phyloP scores from a whole-genome alignment of 2,329 filamentous ascomycete species.

The Ophiostoma piceae region DNA sequence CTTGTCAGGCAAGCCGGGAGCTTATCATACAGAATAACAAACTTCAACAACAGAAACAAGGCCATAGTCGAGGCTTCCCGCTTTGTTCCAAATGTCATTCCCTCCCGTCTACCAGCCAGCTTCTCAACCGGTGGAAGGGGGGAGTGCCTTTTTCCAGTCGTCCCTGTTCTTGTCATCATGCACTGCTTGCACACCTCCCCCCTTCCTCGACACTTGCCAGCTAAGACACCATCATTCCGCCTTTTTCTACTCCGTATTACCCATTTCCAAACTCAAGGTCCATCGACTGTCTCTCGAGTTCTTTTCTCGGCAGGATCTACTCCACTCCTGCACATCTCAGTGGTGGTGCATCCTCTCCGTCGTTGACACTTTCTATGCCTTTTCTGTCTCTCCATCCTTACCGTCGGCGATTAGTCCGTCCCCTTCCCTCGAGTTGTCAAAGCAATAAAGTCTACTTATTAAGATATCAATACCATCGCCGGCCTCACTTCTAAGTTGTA shows the following conservation, averaged over 20 bases:
- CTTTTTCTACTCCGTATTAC: slow-evolving; percentile 9
- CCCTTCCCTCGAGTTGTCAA: background rate
- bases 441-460: background rate
- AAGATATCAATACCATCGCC: background rate
- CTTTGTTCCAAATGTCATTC: background rate
- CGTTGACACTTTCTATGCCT: background rate
- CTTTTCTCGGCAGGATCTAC: background rate
- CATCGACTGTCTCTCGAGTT: background rate
- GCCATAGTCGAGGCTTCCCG: background rate
- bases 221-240: background rate
- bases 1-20: background rate
- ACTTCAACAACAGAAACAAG: background rate
- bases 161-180: background rate
- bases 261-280: background rate
- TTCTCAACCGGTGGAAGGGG: background rate
- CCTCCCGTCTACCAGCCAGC: background rate
- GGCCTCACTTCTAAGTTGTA: background rate
- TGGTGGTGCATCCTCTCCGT: background rate
- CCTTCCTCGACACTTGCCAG: background rate
- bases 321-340: background rate
- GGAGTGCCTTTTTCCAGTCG: background rate
- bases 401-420: background rate
- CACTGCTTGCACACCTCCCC: background rate
- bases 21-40: background rate
- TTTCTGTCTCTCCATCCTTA: background rate